A percentile compares a stretch with the other conserved stretches of the same genome.
Conservation (phyloP, 352 stramenopile genomes). For the Pythium monospermum region DNA sequence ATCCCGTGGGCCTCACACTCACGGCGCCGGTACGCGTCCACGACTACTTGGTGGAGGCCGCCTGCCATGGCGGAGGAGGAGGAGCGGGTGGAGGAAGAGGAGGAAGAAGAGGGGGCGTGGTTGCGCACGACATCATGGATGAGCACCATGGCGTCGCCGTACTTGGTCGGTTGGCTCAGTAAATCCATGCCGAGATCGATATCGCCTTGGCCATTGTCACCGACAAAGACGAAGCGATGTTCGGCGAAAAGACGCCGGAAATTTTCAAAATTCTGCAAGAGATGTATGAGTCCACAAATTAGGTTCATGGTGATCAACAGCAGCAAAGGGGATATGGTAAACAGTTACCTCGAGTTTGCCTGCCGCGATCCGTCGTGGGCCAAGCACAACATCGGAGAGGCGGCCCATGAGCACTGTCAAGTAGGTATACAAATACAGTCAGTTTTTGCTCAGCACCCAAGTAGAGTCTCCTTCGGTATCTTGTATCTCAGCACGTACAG, state of each 20-base stretch:
- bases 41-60: no score
- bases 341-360: conserved; percentile 64
- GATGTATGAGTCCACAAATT: no score
- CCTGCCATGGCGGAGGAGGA: conserved; percentile 12
- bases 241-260: conserved; percentile 71
- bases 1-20: conserved; percentile 66
- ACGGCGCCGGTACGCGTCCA: conserved; percentile 43
- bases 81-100: neutral
- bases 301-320: no score
- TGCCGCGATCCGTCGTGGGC: conserved; percentile 55
- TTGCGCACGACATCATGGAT: conserved; percentile 84
- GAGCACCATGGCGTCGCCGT: conserved; percentile 53
- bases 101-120: conserved; percentile 23
- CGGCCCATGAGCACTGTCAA: conserved; percentile 64
- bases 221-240: conserved; percentile 74
- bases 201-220: conserved; percentile 77
- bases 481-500: conserved; percentile 27
- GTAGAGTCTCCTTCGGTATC: neutral
- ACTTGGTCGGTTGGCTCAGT: conserved; percentile 41
- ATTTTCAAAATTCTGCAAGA: conserved; percentile 60
- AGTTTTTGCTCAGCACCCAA: neutral
- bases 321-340: no score
- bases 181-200: conserved; percentile 77
- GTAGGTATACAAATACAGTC: neutral
- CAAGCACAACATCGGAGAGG: conserved; percentile 52